Base-by-base conservation (phyloP, 2,329 filamentous ascomycete genomes). In the Fusarium austroafricanum region DNA sequence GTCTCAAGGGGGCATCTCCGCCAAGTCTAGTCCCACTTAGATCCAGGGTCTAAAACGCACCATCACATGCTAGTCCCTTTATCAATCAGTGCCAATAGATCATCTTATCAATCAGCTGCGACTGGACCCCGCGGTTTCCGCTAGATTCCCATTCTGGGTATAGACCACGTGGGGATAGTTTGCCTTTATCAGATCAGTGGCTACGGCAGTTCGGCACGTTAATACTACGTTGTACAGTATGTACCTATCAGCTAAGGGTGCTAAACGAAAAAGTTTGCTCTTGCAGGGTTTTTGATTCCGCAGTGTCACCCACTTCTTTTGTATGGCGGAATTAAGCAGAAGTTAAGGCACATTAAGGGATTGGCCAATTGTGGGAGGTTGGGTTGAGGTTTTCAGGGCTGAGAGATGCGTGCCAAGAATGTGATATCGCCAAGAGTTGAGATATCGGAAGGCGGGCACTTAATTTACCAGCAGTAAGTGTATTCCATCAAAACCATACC, bases 21-120 rank as follows among this genome's bases (percentile, higher is more conserved):
- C 20, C 45, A 49, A 26, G 31, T 7, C 14, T 26, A 5, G 23
- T 29, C 18, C 47, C 47, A 50, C 38, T 40, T 40, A 21, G 38
- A 40, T 14, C 38, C 20, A 21, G 17, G 7, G 26, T 26, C 26
- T 26, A 26, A 10, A 5, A 26, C 9, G 26, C 7, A 10, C 38
- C 38, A 21, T 47, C 21, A 49, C 47, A 50, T 50, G 33, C 23
- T 50, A 50, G 47, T 23, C 6, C 7, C 14, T 26, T 42, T 50
- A 50, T 50, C 47, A 50, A 50, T 50, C 47, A 29, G 38, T 40
- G 6, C 18, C n/a, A 21, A 40, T 40, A 18, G 35, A 50, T 50
- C 47, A 50, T 50, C 47, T 50, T 50, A 50, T 50, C 47, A 50
- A 50, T 50, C 47, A 42, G n/a, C 23, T 23, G 21, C n/a, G 21